Conservation (phyloP, 148 eudicot genomes). For the Beta vulgaris region DNA sequence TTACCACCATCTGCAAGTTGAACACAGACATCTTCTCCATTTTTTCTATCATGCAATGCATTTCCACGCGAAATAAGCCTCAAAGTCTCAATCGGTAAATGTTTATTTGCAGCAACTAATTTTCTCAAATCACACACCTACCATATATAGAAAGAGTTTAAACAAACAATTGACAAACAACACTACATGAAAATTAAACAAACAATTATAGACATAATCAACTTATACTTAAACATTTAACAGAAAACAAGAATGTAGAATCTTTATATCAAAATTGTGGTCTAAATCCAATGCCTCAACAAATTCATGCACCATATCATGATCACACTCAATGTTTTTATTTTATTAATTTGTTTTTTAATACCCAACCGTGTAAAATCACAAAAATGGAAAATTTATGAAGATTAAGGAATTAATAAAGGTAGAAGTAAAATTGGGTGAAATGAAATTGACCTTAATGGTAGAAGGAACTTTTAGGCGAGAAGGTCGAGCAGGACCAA, state of each 20-base stretch:
- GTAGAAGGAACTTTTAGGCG: conserved; percentile 55
- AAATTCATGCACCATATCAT: conserved; percentile 1
- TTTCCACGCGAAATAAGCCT: conserved; percentile 68
- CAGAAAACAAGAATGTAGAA: no score
- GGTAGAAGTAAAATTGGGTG: neutral
- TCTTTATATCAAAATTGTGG: no score
- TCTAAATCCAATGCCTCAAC: neutral
- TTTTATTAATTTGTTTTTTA: no score
- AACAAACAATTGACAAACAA: neutral
- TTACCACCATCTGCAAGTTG: conserved; percentile 69
- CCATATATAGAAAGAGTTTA: neutral
- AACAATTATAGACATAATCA: no score
- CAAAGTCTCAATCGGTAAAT: conserved; percentile 52
- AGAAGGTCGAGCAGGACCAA: conserved; percentile 83
- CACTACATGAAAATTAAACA: neutral
- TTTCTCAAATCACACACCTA: conserved; percentile 75
- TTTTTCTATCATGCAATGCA: conserved; percentile 62
- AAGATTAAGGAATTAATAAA: neutral
- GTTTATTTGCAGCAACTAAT: conserved; percentile 53
- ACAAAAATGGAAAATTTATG: neutral
- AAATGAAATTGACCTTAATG: conserved; percentile 43
- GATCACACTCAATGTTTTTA: no score
- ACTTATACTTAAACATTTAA: no score
- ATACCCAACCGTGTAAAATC: no score
- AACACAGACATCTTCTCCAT: conserved; percentile 45